Evolutionary conservation across 768 basidiomycete genomes (phyloP).

Genomic region (Leccinum imitatum): DNA sequence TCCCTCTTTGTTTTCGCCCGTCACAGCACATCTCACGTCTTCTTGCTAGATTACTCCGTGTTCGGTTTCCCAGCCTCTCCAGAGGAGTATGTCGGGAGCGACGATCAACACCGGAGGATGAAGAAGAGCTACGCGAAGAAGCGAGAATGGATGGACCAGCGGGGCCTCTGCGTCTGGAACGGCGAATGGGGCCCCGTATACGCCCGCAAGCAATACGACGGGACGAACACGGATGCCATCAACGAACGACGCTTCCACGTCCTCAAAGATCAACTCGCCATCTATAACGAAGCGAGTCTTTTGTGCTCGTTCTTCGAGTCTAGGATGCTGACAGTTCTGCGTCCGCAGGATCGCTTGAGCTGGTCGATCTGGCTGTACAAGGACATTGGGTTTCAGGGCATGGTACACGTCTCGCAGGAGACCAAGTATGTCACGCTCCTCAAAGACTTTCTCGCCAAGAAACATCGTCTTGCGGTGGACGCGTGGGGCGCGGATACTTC

Average conservation of each 20-base stretch:
- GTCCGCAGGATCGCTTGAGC: constrained; percentile 55
- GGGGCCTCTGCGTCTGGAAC: constrained; percentile 69
- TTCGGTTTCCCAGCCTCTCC: constrained; percentile 69
- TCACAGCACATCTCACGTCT: neutral
- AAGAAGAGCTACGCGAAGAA: constrained; percentile 68
- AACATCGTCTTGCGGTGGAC: constrained; percentile 74
- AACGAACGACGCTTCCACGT: constrained; percentile 66
- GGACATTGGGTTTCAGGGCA: constrained; percentile 84
- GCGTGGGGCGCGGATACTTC: constrained; percentile 74
- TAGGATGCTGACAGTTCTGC: neutral
- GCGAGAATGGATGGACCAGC: constrained; percentile 72
- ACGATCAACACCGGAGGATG: constrained; percentile 52
- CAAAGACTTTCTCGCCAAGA: constrained; percentile 68
- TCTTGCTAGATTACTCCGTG: constrained; percentile 27
- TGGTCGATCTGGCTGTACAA: constrained; percentile 92
- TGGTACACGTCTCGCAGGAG: constrained; percentile 69
- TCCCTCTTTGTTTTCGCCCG: accelerated
- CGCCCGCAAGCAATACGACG: constrained; percentile 58
- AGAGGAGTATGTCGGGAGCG: constrained; percentile 52
- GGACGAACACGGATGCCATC: constrained; percentile 58
- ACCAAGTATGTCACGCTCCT: constrained; percentile 74
- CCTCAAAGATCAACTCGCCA: constrained; percentile 68
- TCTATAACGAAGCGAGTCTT: constrained; percentile 51
- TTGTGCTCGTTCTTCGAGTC: neutral
- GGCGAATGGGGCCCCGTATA: constrained; percentile 88